Conservation (phyloP, 2,329 filamentous ascomycete species). For the Colletotrichum simmondsii region DNA sequence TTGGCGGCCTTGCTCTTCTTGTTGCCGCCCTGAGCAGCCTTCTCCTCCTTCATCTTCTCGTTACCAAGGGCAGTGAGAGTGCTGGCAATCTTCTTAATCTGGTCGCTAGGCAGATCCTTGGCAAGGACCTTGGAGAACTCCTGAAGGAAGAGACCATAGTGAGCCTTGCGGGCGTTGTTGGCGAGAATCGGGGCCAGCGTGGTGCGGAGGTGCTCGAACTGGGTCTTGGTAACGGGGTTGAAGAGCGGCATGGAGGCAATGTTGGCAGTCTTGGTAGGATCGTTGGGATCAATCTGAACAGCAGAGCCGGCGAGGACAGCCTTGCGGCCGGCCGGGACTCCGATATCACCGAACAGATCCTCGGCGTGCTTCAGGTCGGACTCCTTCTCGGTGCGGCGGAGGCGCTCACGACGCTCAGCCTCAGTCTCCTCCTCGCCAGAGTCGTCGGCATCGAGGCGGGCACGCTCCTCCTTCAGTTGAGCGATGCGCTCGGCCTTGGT, state of each 20-base stretch:
- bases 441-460: conserved; percentile 57
- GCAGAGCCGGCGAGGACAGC: conserved; percentile 71
- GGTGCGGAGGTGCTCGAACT: conserved; percentile 84
- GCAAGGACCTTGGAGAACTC: conserved; percentile 90
- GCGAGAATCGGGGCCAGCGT: conserved; percentile 83
- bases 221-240: conserved; percentile 86
- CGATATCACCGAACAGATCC: conserved; percentile 86
- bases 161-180: conserved; percentile 84
- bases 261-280: conserved; percentile 85
- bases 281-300: conserved; percentile 76
- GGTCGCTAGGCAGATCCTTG: conserved; percentile 88
- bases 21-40: conserved; percentile 89
- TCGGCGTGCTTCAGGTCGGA: conserved; percentile 89
- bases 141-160: conserved; percentile 89
- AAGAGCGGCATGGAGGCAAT: conserved; percentile 84
- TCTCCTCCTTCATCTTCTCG: conserved; percentile 99
- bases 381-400: conserved; percentile 85
- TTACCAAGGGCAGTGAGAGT: conserved; percentile 90
- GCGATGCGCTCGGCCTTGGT: conserved; percentile 86
- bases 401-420: conserved; percentile 76
- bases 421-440: conserved; percentile 74
- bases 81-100: conserved; percentile 96
- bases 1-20: conserved; percentile 99
- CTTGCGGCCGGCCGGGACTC: conserved; percentile 74
- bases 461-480: conserved; percentile 75